Evolutionary conservation across 768 basidiomycete genomes (phyloP), one percentile per base, ranked within the genome.

Genomic region (Boletus vermiculosoides): DNA sequence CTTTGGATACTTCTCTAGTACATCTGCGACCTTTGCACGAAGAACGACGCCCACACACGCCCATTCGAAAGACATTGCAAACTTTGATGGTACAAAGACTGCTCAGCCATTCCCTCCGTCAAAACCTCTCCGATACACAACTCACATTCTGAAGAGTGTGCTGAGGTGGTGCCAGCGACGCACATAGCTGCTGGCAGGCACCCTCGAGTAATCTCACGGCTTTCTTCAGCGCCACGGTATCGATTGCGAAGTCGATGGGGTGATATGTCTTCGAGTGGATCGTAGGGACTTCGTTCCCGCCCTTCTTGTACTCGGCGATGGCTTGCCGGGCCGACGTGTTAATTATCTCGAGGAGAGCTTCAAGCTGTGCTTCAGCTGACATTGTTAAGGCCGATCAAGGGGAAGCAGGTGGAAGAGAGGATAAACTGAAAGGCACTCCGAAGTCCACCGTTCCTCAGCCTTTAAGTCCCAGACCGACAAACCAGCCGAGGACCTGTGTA

Each of bases 341-440:
- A 59, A 74, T 71, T 20, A 74, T 70, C 9, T 60, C 63, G 41
- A 74, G 65, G 45, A 74, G 65, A 1, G 65, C 64, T 50, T 63
- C 59, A 33, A 74, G 63, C 20, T 74, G 67, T n/a, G 60, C 59
- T 58, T 67, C 68, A 11, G 46, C 60, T 20, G 66, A 66, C 65
- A 66, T 66, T 3, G 40, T 47, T 42, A 20, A 16, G 41, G n/a
- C 3, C 18, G 18, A 36, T 36, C 20, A 23, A 33, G 8, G 2
- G 31, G 37, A 3, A 20, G 13, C 5, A 20, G n/a, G 41, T 18
- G 46, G 49, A 41, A 12, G 40, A 41, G 40, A 18, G 46, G 10
- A 20, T 30, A 31, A 37, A n/a, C n/a, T 30, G 18, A 40, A 15
- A 15, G 16, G 39, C 11, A 20, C 45, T 54, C 28, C 22, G 11